Base-by-base conservation (phyloP, 495 filamentous ascomycete species). In the Parathielavia appendiculata region DNA sequence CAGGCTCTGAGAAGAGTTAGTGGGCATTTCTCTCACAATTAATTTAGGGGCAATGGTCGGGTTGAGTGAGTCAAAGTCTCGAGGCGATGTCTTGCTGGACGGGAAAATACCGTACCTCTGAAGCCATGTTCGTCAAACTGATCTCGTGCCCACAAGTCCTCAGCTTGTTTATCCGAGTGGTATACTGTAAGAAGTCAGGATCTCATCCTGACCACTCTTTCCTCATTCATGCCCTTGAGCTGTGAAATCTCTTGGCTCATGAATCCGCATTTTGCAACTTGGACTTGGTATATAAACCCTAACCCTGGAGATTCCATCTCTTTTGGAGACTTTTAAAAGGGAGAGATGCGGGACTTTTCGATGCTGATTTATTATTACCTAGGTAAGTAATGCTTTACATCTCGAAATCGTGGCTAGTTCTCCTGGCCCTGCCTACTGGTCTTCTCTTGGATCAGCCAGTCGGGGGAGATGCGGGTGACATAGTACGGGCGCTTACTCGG, bases 1-100 rank as follows among this genome's bases (percentile, higher is more conserved):
- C 36, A 13, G 56, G 56, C 48, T 34, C 54, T 62, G 34, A 11
- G 36, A 43, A 7, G 48, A 53, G 54, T 57, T 52, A 58, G 56
- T 39, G 36, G 36, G 30, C 20, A 10, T n/a, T n/a, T 35, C 11
- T 6, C 32, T 30, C 12, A 47, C 35, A 1, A 23, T 51, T 6
- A 2, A 30, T 6, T 2, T 19, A 39, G 17, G 43, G 48, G 47
- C 3, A 40, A 17, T 16, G 34, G 30, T 19, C 19, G n/a, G 20
- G 40, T 6, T 52, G 50, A 52, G 50, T 52, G 35, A 52, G 26
- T 14, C 12, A 3, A 36, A 9, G 17, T 4, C 4, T 22, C 17
- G 19, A 11, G n/a, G 30, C 1, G n/a, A 19, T n/a, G 26, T 35
- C 44, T 5, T 22, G 17, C 10, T 52, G 26, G 6, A 30, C 26